Evolutionary conservation across 441 rosid genomes (phyloP), one percentile per base, ranked within the genome.

Genomic region (Euphorbia corollata): DNA sequence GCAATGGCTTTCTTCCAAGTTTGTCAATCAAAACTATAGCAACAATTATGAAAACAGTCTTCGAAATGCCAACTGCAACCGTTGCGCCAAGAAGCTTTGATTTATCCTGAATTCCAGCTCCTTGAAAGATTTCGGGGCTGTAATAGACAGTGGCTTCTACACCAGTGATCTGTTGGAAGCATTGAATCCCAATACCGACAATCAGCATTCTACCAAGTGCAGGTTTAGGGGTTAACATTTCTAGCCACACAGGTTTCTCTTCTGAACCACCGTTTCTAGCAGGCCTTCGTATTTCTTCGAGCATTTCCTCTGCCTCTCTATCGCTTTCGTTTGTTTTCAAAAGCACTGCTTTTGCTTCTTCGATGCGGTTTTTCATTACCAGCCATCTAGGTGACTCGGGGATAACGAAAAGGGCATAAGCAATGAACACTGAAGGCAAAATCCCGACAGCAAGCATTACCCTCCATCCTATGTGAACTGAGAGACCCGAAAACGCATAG

Each of bases 311-410:
- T 2, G 77, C 95, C 71, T 92, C 93, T 10, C 70, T 73, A 60
- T 90, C 91, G 22, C 74, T 74, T 15, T 92, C 91, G 65, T 75
- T 89, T 9, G 95, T 92, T 70, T 83, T 87, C 16, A 79, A 73
- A 20, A 92, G 83, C 55, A 92, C 96, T 10, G 78, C 70, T 69
- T 90, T 79, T 54, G 98, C 96, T 75, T 75, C 90, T 2, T 89
- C 95, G 18, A 87, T 77, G 34, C 87, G 81, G 69, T 85, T 81
- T 77, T 80, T 84, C 93, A 90, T 60, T 15, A 87, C 92, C 78
- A 92, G 61, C 98, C 95, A 92, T 76, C 96, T 83, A 0, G 96
- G 96, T 4, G 96, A 92, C 75, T 92, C 96, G 0, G 98, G 98
- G 73, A 91, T 91, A 48, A 91, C 65, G 54, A 85, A 87, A 23